Evolutionary conservation across 2,329 filamentous ascomycete genomes (phyloP).

Genomic region (Curvularia hawaiiensis): DNA sequence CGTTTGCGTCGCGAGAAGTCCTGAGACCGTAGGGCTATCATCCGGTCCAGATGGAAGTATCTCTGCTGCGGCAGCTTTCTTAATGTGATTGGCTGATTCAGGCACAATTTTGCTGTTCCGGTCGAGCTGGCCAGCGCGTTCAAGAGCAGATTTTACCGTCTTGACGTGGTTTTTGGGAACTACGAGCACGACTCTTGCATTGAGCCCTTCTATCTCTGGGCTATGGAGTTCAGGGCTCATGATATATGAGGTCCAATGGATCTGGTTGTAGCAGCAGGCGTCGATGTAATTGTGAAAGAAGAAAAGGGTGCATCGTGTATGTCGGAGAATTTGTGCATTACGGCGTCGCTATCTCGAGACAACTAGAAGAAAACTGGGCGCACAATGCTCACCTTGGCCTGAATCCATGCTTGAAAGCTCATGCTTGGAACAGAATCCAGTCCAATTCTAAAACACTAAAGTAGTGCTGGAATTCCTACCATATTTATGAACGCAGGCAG

Average conservation of each 20-base stretch:
- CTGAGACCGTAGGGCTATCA: neutral
- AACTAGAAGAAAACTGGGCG: neutral
- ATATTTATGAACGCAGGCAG: neutral
- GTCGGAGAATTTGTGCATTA: neutral
- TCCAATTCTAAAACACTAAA: neutral
- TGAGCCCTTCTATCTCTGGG: neutral
- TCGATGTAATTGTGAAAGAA: neutral
- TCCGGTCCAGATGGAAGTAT: neutral
- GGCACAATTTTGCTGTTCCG: constrained; percentile 36
- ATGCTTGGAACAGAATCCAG: neutral
- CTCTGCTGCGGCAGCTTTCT: neutral
- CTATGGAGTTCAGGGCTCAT: neutral
- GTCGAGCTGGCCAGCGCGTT: constrained; percentile 36
- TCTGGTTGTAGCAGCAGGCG: neutral
- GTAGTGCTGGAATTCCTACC: neutral
- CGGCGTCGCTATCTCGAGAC: constrained; percentile 7
- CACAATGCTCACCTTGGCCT: too few relatives aligned
- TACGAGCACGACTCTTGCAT: constrained; percentile 19
- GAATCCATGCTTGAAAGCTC: neutral
- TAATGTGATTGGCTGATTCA: neutral
- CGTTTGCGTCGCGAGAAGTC: neutral
- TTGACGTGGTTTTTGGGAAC: constrained; percentile 47
- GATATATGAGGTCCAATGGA: neutral
- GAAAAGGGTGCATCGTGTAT: neutral
- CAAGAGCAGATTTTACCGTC: constrained; percentile 46